phyloP scores from a whole-genome alignment of 371 early-diverging fungal species.

The Furculomyces boomerangus region DNA sequence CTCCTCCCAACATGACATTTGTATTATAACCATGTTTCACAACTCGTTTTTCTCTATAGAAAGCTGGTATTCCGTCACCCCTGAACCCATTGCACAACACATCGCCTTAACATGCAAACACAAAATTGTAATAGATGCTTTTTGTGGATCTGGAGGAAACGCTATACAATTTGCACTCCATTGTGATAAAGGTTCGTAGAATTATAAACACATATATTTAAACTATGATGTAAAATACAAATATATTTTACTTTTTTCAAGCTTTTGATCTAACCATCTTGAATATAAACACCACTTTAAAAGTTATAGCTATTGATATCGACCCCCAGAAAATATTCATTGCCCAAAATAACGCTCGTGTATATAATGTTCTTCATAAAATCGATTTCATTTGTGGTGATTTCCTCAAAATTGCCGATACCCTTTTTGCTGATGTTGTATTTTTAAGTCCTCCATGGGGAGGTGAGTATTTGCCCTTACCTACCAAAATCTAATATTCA shows the following conservation, averaged over 20 bases:
- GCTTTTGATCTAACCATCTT: not conserved
- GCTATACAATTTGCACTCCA: constrained; percentile 83
- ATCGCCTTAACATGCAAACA: constrained; percentile 48
- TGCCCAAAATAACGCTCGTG: constrained; percentile 65
- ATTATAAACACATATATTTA: not conserved
- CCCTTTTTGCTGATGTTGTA: constrained; percentile 61
- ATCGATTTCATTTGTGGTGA: constrained; percentile 83
- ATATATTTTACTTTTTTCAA: not conserved
- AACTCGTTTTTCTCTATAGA: constrained; percentile 25
- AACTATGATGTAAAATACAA: not conserved
- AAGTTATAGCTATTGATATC: constrained; percentile 86
- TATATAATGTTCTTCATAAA: constrained; percentile 80
- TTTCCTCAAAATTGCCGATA: constrained; percentile 48
- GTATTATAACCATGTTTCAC: not conserved
- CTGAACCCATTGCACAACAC: constrained; percentile 72
- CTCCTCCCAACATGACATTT: not conserved
- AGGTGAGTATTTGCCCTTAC: constrained; percentile 22
- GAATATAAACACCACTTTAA: not conserved
- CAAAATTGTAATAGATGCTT: constrained; percentile 71
- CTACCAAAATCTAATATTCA: not conserved
- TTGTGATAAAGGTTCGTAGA: constrained; percentile 40
- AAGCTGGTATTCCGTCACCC: constrained; percentile 94
- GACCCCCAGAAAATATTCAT: constrained; percentile 60
- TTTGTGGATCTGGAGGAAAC: constrained; percentile 93
- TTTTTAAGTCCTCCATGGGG: constrained; percentile 95